phyloP scores from a whole-genome alignment of 371 early-diverging fungal species.

The Mortierella sp. region DNA sequence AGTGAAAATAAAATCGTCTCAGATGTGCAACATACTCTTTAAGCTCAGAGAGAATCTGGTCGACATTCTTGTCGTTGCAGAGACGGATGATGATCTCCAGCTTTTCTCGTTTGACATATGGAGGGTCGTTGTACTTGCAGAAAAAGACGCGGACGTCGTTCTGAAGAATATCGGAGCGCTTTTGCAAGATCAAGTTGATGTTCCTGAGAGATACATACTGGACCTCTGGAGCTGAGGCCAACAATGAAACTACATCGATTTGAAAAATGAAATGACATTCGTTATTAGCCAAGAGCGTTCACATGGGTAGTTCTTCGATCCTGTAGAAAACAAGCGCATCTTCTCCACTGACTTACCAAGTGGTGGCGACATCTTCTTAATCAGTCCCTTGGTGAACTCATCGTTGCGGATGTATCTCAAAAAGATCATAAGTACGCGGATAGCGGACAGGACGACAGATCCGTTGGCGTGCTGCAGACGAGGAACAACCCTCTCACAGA shows the following conservation, averaged over 20 bases:
- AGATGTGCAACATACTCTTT: slow-evolving; percentile 74
- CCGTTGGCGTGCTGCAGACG: slow-evolving; percentile 97
- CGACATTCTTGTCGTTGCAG: slow-evolving; percentile 86
- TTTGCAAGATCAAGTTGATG: slow-evolving; percentile 94
- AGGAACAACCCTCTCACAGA: slow-evolving; percentile 93
- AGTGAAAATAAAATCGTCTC: background rate
- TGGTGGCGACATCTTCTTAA: slow-evolving; percentile 91
- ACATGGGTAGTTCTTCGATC: background rate
- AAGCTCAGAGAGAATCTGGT: slow-evolving; percentile 93
- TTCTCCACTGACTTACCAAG: slow-evolving; percentile 67
- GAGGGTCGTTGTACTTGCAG: slow-evolving; percentile 98
- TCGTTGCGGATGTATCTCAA: slow-evolving; percentile 89
- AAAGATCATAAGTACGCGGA: slow-evolving; percentile 90
- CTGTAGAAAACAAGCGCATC: background rate
- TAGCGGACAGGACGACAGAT: slow-evolving; percentile 91
- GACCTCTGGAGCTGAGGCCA: slow-evolving; percentile 93
- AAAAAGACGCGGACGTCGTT: slow-evolving; percentile 97
- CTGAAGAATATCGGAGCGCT: slow-evolving; percentile 89
- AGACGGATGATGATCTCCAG: slow-evolving; percentile 95
- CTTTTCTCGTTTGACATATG: slow-evolving; percentile 97
- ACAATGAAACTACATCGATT: slow-evolving; percentile 81
- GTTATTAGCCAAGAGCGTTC: background rate
- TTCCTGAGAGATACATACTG: slow-evolving; percentile 98
- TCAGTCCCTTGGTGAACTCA: slow-evolving; percentile 76
- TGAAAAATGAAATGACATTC: background rate